phyloP scores from a whole-genome alignment of 768 basidiomycete genomes.

The Clathrus columnatus region DNA sequence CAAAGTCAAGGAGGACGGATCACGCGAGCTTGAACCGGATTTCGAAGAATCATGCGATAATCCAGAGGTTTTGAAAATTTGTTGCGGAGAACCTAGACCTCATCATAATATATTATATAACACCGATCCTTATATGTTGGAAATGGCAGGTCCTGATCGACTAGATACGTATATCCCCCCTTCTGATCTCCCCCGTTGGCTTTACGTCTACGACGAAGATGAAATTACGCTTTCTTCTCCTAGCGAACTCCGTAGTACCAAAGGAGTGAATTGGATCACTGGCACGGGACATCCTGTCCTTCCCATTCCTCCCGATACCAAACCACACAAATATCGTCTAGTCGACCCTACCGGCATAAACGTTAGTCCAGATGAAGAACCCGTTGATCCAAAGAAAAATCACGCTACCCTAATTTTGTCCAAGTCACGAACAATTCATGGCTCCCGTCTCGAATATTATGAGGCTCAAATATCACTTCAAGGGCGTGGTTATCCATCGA shows the following conservation, averaged over 20 bases:
- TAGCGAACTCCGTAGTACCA: background rate
- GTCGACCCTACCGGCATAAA: background rate
- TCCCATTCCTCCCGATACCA: background rate
- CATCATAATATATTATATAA: background rate
- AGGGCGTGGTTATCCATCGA: background rate
- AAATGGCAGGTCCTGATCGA: background rate
- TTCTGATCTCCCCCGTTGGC: background rate
- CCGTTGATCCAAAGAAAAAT: background rate
- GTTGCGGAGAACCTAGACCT: background rate
- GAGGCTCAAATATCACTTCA: background rate
- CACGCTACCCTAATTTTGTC: slow-evolving; percentile 2
- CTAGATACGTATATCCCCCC: background rate
- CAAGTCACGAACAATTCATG: background rate
- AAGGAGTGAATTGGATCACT: background rate
- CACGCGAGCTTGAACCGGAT: background rate
- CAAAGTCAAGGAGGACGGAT: background rate
- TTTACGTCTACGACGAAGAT: slow-evolving; percentile 4
- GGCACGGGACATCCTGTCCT: background rate
- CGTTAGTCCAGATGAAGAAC: background rate
- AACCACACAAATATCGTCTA: background rate
- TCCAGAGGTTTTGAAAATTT: background rate
- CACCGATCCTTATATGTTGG: no score
- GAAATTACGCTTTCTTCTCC: background rate
- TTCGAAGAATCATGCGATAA: background rate
- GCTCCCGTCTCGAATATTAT: background rate